Conservation (phyloP, 1,284 basidiomycete species). For the Rhizopogon parksii region DNA sequence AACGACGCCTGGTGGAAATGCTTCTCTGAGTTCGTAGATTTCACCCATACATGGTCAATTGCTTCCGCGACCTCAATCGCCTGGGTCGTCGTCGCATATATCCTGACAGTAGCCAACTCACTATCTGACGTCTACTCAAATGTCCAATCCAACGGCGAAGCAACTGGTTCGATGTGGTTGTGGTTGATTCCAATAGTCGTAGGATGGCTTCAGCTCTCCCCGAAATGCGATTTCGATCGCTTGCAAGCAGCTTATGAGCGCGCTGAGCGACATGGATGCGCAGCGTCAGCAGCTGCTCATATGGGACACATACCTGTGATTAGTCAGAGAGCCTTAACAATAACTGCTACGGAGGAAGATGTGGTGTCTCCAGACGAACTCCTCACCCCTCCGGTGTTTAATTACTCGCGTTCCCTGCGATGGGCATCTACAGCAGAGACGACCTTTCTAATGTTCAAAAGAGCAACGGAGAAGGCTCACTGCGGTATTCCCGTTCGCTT, state of each 20-base stretch:
- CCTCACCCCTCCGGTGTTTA: slow-evolving; percentile 18
- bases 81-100: slow-evolving; percentile 33
- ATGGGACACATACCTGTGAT: slow-evolving; percentile 4
- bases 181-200: slow-evolving; percentile 38
- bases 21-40: slow-evolving; percentile 19
- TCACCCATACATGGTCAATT: slow-evolving; percentile 32
- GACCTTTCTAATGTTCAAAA: slow-evolving; percentile 13
- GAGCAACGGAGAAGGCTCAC: slow-evolving; percentile 10
- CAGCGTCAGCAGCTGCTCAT: slow-evolving; percentile 18
- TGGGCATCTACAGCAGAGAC: slow-evolving; percentile 16
- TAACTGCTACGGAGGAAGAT: not conserved
- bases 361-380: slow-evolving; percentile 13
- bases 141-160: slow-evolving; percentile 29
- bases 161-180: slow-evolving; percentile 33
- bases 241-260: slow-evolving; percentile 26
- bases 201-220: slow-evolving; percentile 33
- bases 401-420: slow-evolving; percentile 19
- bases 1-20: slow-evolving; percentile 28
- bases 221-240: slow-evolving; percentile 32
- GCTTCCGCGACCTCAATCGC: slow-evolving; percentile 31
- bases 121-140: slow-evolving; percentile 22
- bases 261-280: slow-evolving; percentile 21
- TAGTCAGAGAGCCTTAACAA: not conserved
- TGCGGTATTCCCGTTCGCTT: slow-evolving; percentile 7
- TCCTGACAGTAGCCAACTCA: slow-evolving; percentile 35